These are phyloP conservation scores for Paraglomus occultum DNA, from an alignment of 192 early-diverging fungal species.

Conservation along the genomic window DNA sequence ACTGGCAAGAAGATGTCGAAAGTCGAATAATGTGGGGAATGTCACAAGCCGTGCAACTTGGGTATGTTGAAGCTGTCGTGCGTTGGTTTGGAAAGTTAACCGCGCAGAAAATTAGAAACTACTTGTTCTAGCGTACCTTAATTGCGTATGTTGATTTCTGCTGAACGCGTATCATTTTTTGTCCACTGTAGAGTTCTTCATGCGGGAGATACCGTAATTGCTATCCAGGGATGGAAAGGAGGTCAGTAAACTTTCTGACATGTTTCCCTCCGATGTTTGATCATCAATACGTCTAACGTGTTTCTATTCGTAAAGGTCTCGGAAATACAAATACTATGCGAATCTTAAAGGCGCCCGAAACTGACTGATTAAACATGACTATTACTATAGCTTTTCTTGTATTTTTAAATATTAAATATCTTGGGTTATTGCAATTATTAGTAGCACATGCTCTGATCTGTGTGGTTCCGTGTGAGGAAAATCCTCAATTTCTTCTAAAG, in stretches of 20 bases:
- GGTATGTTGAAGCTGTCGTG: slow-evolving; percentile 33
- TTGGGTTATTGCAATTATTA: no score
- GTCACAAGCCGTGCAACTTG: slow-evolving; percentile 66
- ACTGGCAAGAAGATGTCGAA: slow-evolving; percentile 86
- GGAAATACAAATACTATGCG: slow-evolving; percentile 85
- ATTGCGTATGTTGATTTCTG: no score
- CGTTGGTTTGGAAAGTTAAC: not conserved
- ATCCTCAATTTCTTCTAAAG: no score
- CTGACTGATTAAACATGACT: no score
- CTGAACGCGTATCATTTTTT: not conserved
- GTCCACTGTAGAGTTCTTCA: slow-evolving; percentile 61
- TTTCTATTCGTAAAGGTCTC: slow-evolving; percentile 32
- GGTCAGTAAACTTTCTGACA: slow-evolving; percentile 33
- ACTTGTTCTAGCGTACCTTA: no score
- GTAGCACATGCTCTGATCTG: no score
- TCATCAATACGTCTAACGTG: not conserved
- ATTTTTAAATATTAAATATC: no score
- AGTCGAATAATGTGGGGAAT: slow-evolving; percentile 74
- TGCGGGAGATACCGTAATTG: slow-evolving; percentile 69
- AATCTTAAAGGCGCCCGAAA: slow-evolving; percentile 54
- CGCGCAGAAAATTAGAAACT: no score
- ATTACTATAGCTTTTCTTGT: no score
- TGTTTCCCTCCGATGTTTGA: not conserved
- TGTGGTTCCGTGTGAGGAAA: no score
- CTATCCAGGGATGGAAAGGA: slow-evolving; percentile 82